A percentile compares a stretch with the other conserved stretches of the same genome.
Conservation (phyloP, 148 eudicot genomes). For the Camellia japonica region DNA sequence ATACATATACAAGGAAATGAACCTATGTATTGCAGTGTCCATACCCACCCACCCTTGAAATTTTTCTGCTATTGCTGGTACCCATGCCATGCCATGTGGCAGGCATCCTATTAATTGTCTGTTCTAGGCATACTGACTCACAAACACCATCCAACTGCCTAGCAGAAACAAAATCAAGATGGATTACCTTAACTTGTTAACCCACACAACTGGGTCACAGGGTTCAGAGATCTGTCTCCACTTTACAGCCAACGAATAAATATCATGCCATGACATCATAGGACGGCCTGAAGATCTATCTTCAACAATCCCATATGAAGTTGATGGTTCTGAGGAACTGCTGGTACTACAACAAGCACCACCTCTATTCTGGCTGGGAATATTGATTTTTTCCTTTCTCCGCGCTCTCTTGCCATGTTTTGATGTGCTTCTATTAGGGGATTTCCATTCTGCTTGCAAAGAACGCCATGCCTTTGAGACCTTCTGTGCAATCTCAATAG, state of each 20-base stretch:
- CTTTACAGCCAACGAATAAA: conserved; percentile 85
- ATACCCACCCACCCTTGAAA: too few relatives aligned
- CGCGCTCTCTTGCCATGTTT: conserved; percentile 70
- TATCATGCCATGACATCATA: conserved; percentile 78
- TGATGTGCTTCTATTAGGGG: conserved; percentile 57
- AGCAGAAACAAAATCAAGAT: background rate
- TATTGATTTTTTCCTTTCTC: conserved; percentile 60
- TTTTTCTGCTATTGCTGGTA: too few relatives aligned
- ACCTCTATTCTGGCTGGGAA: conserved; percentile 85
- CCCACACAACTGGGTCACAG: conserved; percentile 97
- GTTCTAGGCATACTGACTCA: too few relatives aligned
- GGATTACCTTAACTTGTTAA: conserved; percentile 84
- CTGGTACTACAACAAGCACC: conserved; percentile 96
- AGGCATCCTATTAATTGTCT: too few relatives aligned
- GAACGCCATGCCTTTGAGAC: conserved; percentile 93
- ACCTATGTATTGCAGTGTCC: too few relatives aligned
- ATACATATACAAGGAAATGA: too few relatives aligned
- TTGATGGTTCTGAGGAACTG: conserved; percentile 59
- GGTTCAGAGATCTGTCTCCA: conserved; percentile 99
- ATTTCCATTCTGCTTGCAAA: conserved; percentile 31
- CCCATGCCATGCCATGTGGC: too few relatives aligned
- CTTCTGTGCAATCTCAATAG: conserved; percentile 95
- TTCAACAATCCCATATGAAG: conserved; percentile 47
- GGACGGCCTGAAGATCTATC: conserved; percentile 69
- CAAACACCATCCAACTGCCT: too few relatives aligned